phyloP scores from a whole-genome alignment of 1,139 yeast species.

The Candida sojae region DNA sequence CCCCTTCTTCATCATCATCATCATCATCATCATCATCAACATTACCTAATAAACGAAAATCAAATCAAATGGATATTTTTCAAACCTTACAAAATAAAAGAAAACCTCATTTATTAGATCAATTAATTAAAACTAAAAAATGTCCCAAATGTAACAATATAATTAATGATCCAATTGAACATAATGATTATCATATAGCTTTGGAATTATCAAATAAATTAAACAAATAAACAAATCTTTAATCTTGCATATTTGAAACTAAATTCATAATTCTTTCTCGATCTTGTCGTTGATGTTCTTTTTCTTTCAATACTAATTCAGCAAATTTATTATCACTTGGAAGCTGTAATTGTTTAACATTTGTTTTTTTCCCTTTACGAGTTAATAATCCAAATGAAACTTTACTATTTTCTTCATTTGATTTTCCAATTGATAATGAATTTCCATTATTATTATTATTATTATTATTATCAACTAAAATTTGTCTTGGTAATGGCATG shows the following conservation, averaged over 20 bases:
- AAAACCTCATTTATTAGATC: conserved; percentile 16
- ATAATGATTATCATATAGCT: conserved; percentile 44
- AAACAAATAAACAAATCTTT: conserved; percentile 20
- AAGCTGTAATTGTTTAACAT: conserved; percentile 44
- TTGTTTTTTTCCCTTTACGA: conserved; percentile 48
- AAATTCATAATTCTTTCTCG: conserved; percentile 44
- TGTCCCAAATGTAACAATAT: conserved; percentile 28
- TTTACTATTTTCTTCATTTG: conserved; percentile 1
- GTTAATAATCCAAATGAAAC: conserved; percentile 57
- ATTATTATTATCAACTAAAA: not conserved
- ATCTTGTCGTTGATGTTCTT: conserved; percentile 35
- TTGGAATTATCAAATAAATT: conserved; percentile 34
- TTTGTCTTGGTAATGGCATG: conserved; percentile 22
- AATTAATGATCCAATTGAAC: conserved; percentile 37
- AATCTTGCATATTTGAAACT: conserved; percentile 39
- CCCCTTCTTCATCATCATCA: not conserved
- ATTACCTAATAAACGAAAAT: conserved; percentile 2
- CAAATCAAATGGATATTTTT: conserved; percentile 20
- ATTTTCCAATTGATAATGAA: not conserved
- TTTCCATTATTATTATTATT: not conserved
- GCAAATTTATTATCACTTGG: conserved; percentile 54
- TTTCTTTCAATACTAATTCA: conserved; percentile 32
- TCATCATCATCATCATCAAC: not conserved
- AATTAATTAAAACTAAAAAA: conserved; percentile 18
- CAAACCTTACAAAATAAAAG: conserved; percentile 18